Conservation (phyloP, 345 rosid species). For the Microthlaspi erraticum region DNA sequence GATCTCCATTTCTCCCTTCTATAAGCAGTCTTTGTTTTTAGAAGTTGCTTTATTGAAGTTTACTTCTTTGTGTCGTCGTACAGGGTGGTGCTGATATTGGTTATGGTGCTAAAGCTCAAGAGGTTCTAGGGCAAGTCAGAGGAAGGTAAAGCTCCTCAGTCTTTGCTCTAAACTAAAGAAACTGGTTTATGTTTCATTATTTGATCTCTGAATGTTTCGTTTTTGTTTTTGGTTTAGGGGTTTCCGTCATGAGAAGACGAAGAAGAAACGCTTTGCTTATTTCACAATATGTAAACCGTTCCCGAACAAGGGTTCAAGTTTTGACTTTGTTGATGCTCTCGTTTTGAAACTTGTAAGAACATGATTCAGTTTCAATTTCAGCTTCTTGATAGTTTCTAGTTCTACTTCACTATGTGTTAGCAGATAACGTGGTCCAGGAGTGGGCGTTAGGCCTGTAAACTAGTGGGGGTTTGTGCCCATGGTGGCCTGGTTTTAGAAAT, state of each 20-base stretch:
- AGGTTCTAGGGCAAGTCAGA: constrained; percentile 89
- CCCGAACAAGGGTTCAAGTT: constrained; percentile 34
- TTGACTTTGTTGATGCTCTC: constrained; percentile 27
- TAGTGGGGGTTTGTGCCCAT: constrained; percentile 8
- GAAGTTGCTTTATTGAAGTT: not conserved
- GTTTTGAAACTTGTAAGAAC: constrained; percentile 21
- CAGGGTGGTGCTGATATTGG: constrained; percentile 87
- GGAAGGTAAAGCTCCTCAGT: constrained; percentile 67
- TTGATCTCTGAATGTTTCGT: not conserved
- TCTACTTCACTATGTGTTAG: not conserved
- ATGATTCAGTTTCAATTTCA: constrained; percentile 8
- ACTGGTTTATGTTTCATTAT: not conserved
- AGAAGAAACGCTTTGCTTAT: constrained; percentile 66
- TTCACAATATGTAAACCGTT: constrained; percentile 27
- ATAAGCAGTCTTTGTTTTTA: constrained; percentile 9
- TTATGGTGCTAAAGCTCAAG: constrained; percentile 96
- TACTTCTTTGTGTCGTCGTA: constrained; percentile 8
- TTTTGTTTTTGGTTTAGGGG: constrained; percentile 52
- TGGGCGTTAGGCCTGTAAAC: not conserved
- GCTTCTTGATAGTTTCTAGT: not conserved
- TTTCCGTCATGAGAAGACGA: constrained; percentile 95
- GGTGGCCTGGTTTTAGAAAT: not conserved
- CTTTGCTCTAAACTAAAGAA: not conserved
- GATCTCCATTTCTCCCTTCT: not conserved
- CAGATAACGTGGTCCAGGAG: not conserved